Percentiles rank a stretch among this genome's conserved stretches.
phyloP scores from a whole-genome alignment of 768 basidiomycete species.

The Kwoniella botswanensis region DNA sequence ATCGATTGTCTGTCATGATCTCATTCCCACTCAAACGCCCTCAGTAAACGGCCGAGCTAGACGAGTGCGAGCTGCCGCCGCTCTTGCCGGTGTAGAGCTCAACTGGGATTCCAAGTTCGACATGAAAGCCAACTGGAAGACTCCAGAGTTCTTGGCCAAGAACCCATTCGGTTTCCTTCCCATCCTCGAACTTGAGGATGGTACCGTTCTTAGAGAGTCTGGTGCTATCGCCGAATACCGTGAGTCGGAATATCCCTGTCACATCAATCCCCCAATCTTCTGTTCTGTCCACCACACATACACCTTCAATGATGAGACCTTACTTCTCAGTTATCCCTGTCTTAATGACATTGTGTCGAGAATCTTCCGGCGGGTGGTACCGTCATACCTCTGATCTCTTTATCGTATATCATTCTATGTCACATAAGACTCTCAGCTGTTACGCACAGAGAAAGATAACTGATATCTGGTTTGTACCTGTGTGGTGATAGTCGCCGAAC shows the following conservation, averaged over 20 bases:
- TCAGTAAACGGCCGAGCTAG: slow-evolving; percentile 54
- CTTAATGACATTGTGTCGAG: slow-evolving; percentile 69
- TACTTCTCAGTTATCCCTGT: slow-evolving; percentile 72
- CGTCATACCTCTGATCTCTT: slow-evolving; percentile 56
- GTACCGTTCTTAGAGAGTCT: slow-evolving; percentile 78
- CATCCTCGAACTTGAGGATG: slow-evolving; percentile 74
- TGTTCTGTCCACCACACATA: too few relatives aligned
- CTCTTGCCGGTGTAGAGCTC: slow-evolving; percentile 68
- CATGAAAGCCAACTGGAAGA: slow-evolving; percentile 49
- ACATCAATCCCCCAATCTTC: too few relatives aligned
- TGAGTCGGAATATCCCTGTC: slow-evolving; percentile 63
- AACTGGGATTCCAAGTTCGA: slow-evolving; percentile 67
- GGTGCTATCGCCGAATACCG: slow-evolving; percentile 83
- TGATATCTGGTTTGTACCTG: too few relatives aligned
- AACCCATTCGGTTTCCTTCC: slow-evolving; percentile 67
- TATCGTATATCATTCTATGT: background rate
- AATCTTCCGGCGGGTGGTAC: slow-evolving; percentile 60
- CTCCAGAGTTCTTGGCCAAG: slow-evolving; percentile 62
- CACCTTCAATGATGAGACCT: slow-evolving; percentile 60
- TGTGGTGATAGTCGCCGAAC: slow-evolving; percentile 67
- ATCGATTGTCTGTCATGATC: background rate
- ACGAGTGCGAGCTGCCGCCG: slow-evolving; percentile 65
- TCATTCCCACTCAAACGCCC: background rate
- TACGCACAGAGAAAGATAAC: too few relatives aligned
- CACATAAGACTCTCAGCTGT: too few relatives aligned